A percentile compares a stretch with the other conserved stretches of the same genome.
Conservation (phyloP, 2,329 filamentous ascomycete genomes). For the Sporothrix pallida region DNA sequence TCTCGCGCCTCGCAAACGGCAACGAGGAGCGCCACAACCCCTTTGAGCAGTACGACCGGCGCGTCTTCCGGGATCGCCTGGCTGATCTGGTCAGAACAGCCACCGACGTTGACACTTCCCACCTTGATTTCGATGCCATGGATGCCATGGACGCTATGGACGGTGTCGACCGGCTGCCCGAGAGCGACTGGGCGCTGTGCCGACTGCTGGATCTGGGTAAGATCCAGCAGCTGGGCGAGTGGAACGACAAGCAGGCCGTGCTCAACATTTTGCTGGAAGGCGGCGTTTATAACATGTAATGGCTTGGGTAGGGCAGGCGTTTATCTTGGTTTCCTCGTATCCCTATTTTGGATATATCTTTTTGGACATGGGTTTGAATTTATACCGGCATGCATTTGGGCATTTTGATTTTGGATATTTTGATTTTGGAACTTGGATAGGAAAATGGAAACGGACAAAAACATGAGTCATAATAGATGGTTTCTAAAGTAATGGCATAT, state of each 20-base stretch:
- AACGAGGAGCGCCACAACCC: constrained; percentile 39
- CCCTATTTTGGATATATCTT: neutral
- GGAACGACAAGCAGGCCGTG: constrained; percentile 32
- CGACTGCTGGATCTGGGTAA: constrained; percentile 37
- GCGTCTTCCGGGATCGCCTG: constrained; percentile 41
- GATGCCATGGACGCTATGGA: neutral
- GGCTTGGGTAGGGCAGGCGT: neutral
- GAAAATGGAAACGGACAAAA: constrained; percentile 4
- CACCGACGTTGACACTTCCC: neutral
- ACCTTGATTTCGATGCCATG: constrained; percentile 13
- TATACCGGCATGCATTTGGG: neutral
- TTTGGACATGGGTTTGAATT: neutral
- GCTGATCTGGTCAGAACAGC: constrained; percentile 35
- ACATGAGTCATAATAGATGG: neutral
- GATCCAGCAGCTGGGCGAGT: constrained; percentile 35
- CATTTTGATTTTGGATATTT: neutral
- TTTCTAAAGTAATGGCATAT: neutral
- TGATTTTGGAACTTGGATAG: neutral
- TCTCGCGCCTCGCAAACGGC: constrained; percentile 41
- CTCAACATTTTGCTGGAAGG: constrained; percentile 33
- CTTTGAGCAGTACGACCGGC: constrained; percentile 40
- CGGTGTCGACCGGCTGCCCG: constrained; percentile 32
- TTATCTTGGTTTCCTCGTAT: neutral
- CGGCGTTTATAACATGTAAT: constrained; percentile 1
- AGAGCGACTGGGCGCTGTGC: constrained; percentile 40